Base-by-base conservation (phyloP, 1,284 basidiomycete species). In the Moesziomyces antarcticus region DNA sequence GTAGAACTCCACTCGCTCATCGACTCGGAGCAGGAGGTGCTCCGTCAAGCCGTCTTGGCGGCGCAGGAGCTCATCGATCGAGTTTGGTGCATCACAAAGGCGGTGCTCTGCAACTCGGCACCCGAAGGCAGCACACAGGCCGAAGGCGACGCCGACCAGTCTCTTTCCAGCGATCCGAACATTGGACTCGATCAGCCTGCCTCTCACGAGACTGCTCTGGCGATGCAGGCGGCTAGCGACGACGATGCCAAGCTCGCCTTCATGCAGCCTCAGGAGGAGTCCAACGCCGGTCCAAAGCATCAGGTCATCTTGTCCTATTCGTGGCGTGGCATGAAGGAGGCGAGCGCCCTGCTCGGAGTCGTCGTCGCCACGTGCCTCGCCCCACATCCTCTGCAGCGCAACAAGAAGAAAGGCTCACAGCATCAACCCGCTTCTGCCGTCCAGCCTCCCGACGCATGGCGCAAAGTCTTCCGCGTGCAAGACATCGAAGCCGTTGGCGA, bases 321-420 rank as follows among this genome's bases (percentile, higher is more conserved):
- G 14, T 85, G 84, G 84, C 63, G 84, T 30, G 82, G 83, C 35
- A 82, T 85, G 73, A 84, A 84, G 61, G 84, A 85, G 56, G 81
- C 82, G 10, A 77, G 83, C 20, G 81, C 80, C 13, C 69, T 85
- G n/a, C 71, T 83, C 21, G 80, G 82, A 18, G 69, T 70, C 3
- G 63, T 83, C 5, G 68, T 83, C 5, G 60, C 76, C 1, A 51
- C 75, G 3, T 69, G 77, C 0, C 79, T 79, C 3, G 67, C 77
- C n/a, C 35, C 46, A 20, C 51, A 52, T 40, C 44, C 56, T 21
- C 22, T 49, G 2, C 25, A 25, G 18, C 56, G 52, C 9, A 33
- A 33, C 30, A 33, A 43, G 49, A 40, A 59, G 55, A 21, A 65
- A 71, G 44, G 41, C 4, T 40, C 42, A 5, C 42, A 56, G 18